Base-by-base conservation (phyloP, 306 rosid species). In the Corylus avellana region DNA sequence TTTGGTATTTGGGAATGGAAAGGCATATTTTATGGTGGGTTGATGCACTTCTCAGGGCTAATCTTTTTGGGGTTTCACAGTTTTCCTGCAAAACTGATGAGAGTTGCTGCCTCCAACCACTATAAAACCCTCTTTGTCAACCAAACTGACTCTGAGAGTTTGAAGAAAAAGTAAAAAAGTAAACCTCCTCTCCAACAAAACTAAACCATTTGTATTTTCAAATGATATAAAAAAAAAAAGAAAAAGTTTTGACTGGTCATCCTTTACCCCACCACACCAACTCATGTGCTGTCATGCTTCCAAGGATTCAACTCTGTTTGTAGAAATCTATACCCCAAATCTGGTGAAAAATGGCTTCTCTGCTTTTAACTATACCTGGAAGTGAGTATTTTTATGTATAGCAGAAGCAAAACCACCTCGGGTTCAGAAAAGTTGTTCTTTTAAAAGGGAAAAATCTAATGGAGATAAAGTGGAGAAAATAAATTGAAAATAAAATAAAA, bases 261-360 rank as follows among this genome's bases (percentile, higher is more conserved):
- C 56, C 82, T 80, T 86, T 56, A 79, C 76, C 77, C 77, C 57
- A 74, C 58, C 35, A 32, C 35, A 32, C 35, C 35, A 32, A 3
- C 59, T 75, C 86, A 87, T 85, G 92, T 74, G 91, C 73, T 80
- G 83, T 63, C 87, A 83, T 77, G 74, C 80, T 39, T 72, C 61
- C 56, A 66, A 80, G 71, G 75, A 42, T 4, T 66, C 58, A 42
- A 55, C 32, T 14, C 55, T 59, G 75, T 76, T 86, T 80, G 86
- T 79, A 67, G 77, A 77, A 85, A 83, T 51, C 88, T 50, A 86
- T 69, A 77, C 91, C 77, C 87, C 90, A 87, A 85, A 89, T 87
- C 84, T 79, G 89, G 89, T 81, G 86, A 83, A 87, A 71, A 80
- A 57, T 79, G 79, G 68, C 75, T 66, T 79, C 80, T 72, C 10